Base-by-base conservation (phyloP, 108 stramenopile genomes). In the Schizochytrium sp. region DNA sequence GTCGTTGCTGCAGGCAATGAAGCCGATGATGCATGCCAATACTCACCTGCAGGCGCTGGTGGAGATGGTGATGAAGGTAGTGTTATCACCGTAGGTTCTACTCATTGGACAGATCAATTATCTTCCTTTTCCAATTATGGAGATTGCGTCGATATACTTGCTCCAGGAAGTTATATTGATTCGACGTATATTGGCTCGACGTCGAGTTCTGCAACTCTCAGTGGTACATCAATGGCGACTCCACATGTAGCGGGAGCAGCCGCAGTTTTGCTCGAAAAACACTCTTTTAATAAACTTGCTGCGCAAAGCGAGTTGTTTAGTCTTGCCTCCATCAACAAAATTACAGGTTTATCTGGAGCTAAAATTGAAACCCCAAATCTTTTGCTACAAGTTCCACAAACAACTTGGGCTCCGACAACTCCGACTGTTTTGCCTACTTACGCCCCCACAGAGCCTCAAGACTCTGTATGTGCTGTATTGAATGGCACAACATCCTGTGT, bases 1-100 rank as follows among this genome's bases (percentile, higher is more conserved):
- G 90, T 91, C 15, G 88, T 91, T 13, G 88, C 90, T 4, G 90
- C 90, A 44, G 90, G 90, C 3, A 91, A 91, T 72, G 61, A 88
- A 5, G 57, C 4, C 10, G 1, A 3, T 3, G 72, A 91, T 3
- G 90, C 88, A 15, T 69, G 61, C 72, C 13, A 50, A 3, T 64
- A 72, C 42, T 87, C 73, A 5, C 90, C 90, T 3, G 88, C 88
- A 5, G n/a, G 56, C 17, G 53, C 89, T 4, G 3, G 4, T 5
- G 73, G 73, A 3, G 50, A 7, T 4, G 73, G 17, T 28, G 7
- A 7, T 42, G 72, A n/a, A 8, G 72, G 10, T 5, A 42, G 72
- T 41, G 72, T 15, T 41, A 72, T 72, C 72, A 41, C 72, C 72
- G 15, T 72, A 8, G 72, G 72, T 8, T n/a, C 72, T 12, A 72